phyloP scores from a whole-genome alignment of 2,329 filamentous ascomycete genomes.

The Talaromyces sp. region DNA sequence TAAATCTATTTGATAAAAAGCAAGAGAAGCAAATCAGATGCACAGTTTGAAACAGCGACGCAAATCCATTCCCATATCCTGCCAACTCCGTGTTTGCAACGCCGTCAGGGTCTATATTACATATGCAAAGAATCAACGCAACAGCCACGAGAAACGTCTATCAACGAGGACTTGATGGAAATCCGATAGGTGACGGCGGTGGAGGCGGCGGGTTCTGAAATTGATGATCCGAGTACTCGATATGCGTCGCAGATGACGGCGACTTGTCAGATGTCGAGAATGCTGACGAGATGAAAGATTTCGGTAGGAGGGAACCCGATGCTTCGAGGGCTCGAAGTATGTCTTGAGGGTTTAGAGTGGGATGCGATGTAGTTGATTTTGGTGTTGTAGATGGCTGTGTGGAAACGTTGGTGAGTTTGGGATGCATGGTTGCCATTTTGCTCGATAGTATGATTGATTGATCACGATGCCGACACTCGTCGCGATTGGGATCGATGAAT shows the following conservation, averaged over 20 bases:
- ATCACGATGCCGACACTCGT: background rate
- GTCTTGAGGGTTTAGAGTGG: conserved; percentile 33
- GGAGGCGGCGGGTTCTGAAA: conserved; percentile 28
- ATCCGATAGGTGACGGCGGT: conserved; percentile 31
- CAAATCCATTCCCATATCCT: conserved; percentile 3
- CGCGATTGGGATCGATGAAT: background rate
- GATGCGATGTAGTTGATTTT: conserved; percentile 1
- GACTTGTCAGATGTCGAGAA: background rate
- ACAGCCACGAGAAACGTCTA: too few relatives aligned
- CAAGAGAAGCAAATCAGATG: background rate
- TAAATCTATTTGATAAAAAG: background rate
- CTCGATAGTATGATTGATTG: background rate
- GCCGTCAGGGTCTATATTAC: conserved; percentile 11
- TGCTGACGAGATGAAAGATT: conserved; percentile 22
- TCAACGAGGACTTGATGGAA: conserved; percentile 16
- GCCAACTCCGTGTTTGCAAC: conserved; percentile 1
- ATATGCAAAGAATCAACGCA: background rate
- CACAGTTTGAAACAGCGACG: conserved; percentile 6
- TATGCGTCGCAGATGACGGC: conserved; percentile 3
- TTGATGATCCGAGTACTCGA: conserved; percentile 11
- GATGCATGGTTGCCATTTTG: conserved; percentile 10
- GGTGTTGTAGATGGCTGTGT: background rate
- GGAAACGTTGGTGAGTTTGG: conserved; percentile 1
- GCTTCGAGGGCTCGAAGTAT: conserved; percentile 40
- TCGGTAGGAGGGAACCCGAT: conserved; percentile 29